Evolutionary conservation across 2,329 filamentous ascomycete species (phyloP).

Genomic region (Colletotrichum horii): DNA sequence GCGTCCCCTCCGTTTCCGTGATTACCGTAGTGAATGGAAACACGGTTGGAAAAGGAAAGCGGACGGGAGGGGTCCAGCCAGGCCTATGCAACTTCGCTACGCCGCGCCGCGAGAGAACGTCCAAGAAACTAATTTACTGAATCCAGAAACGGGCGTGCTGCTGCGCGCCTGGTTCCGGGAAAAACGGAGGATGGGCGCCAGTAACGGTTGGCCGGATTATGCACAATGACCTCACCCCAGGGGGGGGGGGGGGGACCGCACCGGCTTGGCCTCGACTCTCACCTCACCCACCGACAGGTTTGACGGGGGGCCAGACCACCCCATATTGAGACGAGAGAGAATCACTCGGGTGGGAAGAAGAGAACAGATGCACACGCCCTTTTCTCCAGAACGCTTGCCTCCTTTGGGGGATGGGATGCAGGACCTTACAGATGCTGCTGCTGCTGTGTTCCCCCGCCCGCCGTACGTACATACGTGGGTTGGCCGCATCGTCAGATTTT

Average conservation of each 20-base stretch:
- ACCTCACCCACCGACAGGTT: conserved; percentile 9
- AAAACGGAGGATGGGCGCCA: background rate
- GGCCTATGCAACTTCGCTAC: background rate
- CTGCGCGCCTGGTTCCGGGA: background rate
- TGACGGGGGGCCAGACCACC: background rate
- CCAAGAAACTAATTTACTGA: background rate
- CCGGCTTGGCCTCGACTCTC: background rate
- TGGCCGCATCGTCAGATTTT: background rate
- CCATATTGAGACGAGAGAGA: background rate
- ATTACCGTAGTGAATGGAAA: background rate
- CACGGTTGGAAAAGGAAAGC: background rate
- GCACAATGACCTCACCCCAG: conserved; percentile 8
- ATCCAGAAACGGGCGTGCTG: background rate
- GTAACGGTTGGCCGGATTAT: background rate
- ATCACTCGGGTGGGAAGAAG: background rate
- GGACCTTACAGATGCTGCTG: background rate
- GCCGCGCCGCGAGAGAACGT: background rate
- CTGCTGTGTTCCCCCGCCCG: background rate
- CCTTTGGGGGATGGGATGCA: background rate
- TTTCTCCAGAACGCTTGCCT: background rate
- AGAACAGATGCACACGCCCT: background rate
- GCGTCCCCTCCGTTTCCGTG: background rate
- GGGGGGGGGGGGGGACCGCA: background rate
- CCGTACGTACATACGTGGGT: background rate
- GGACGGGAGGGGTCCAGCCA: background rate